phyloP scores from a whole-genome alignment of 306 rosid genomes.

The Vigna angularis region DNA sequence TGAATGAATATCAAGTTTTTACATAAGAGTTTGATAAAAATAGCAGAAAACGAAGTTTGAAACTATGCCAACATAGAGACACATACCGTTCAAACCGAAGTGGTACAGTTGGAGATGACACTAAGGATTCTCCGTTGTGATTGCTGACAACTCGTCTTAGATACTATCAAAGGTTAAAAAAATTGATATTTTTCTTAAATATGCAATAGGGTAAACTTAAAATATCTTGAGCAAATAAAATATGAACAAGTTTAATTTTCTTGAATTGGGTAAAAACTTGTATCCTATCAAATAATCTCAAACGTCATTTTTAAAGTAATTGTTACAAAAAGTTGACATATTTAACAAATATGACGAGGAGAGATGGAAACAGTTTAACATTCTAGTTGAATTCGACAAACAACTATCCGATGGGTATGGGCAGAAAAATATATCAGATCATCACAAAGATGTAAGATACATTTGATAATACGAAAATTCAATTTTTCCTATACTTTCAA shows the following conservation, averaged over 20 bases:
- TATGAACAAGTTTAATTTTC: neutral
- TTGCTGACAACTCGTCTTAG: neutral
- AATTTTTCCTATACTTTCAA: conserved; percentile 3
- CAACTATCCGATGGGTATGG: neutral
- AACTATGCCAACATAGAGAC: neutral
- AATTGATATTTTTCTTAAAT: no score
- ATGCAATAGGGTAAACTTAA: neutral
- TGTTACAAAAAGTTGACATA: neutral
- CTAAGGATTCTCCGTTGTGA: conserved; percentile 22
- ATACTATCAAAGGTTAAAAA: conserved; percentile 5
- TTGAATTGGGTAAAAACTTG: neutral
- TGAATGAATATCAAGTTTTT: neutral
- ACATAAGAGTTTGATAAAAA: neutral
- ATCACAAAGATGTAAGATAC: conserved; percentile 14
- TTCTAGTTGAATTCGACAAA: neutral
- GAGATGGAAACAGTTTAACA: neutral
- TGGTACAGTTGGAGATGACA: conserved; percentile 1
- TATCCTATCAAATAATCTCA: neutral
- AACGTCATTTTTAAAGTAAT: neutral
- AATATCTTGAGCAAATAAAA: neutral
- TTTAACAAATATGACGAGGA: neutral
- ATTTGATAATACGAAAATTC: neutral
- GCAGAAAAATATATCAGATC: conserved; percentile 5
- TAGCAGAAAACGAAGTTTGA: neutral
- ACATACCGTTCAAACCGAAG: conserved; percentile 25